These are phyloP conservation scores for Rhododendron mucronatum DNA, from an alignment of 148 eudicot genomes.

Conservation along the genomic window DNA sequence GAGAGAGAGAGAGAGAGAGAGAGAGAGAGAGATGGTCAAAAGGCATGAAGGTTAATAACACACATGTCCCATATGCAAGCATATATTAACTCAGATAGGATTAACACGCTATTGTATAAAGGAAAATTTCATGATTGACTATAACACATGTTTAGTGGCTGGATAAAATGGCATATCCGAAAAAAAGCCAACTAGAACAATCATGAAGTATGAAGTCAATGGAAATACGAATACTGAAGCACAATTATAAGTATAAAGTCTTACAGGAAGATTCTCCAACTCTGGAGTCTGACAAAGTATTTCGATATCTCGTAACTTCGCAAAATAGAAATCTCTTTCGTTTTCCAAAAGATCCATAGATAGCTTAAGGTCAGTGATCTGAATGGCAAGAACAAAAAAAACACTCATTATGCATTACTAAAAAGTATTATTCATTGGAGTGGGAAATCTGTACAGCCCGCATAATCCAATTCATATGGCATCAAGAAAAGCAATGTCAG, in stretches of 20 bases:
- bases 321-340: constrained; percentile 88
- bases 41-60: not conserved
- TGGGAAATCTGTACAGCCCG: not conserved
- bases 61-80: not conserved
- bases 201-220: not conserved
- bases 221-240: not conserved
- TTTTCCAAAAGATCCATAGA: constrained; percentile 75
- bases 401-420: not conserved
- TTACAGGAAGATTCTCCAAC: constrained; percentile 61
- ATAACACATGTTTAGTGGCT: not conserved
- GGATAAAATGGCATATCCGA: not conserved
- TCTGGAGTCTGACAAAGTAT: constrained; percentile 73
- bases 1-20: no score
- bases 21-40: not conserved
- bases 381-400: constrained; percentile 13
- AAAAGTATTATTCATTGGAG: not conserved
- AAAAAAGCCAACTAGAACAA: not conserved
- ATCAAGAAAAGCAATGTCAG: not conserved
- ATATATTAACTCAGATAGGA: not conserved
- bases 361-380: constrained; percentile 74
- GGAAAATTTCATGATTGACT: not conserved
- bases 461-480: not conserved
- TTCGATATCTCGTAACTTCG: constrained; percentile 79
- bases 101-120: not conserved
- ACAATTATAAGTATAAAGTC: constrained; percentile 6